Evolutionary conservation across 176 grass and related monocot genomes (phyloP), one percentile per base, ranked within the genome.

Genomic region (Areca catechu): DNA sequence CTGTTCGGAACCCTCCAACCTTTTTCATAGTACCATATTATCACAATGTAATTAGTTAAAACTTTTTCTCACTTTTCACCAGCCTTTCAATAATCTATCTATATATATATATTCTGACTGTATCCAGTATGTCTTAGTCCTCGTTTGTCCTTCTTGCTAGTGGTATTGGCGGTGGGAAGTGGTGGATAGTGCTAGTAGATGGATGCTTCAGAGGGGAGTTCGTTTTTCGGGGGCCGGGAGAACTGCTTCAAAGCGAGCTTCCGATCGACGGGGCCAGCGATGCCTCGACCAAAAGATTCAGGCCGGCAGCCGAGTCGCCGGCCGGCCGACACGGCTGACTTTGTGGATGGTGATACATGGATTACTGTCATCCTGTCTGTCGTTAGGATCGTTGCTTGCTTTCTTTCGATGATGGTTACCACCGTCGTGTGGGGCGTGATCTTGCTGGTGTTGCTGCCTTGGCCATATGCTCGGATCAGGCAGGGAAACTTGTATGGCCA

Each of bases 401-500:
- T 85, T 68, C 48, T 76, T 7, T 61, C 51, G 20, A 76, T 85
- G 77, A 76, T 69, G 72, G 22, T 61, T 30, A 77, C 72, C 5
- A 85, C 76, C 22, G 10, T 54, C 20, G 22, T 50, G 50, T 85
- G 82, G 82, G 66, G 49, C 22, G 61, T 20, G 60, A 21, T 79
- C 15, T 71, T 85, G 82, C 4, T 85, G 7, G 47, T 75, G 48
- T 65, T 85, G 28, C 66, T 85, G 24, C 76, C 82, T 43, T 85
- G 81, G 81, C 71, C 81, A 0, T 85, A 59, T 48, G 49, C 65
- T 70, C 67, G 82, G 49, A 62, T 85, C 24, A 60, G 60, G 4
- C 76, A 85, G 54, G 66, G 76, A 4, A 85, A 79, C 60, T 25
- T 79, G 20, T 85, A 79, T 29, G 82, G 70, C 22, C 82, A 85